Evolutionary conservation across 345 rosid species (phyloP), one percentile per base, ranked within the genome.

Genomic region (Gossypium raimondii): DNA sequence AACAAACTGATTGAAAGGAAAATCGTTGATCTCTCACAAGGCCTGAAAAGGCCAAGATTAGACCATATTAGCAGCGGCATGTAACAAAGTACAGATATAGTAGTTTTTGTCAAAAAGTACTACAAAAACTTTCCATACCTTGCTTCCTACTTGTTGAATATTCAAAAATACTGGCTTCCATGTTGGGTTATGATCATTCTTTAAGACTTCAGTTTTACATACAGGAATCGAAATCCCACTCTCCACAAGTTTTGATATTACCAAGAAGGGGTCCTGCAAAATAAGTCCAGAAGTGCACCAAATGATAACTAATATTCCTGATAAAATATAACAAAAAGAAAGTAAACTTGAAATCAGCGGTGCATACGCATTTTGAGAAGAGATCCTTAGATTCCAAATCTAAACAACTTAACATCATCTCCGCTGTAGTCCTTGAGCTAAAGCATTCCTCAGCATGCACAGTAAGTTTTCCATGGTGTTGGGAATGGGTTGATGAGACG

Each of bases 381-480:
- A 85, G 83, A 81, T 90, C 41, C 41, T 34, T 34, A 34, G 41
- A 34, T 34, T 34, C 41, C 41, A 34, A 34, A 34, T 34, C 41
- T 34, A 34, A 34, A 34, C 41, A 34, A 34, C 41, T 34, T 34
- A 34, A 34, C 7, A 34, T 5, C 41, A 34, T 34, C 41, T 34
- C 41, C 6, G 41, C 41, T 5, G 41, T 34, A 34, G 41, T 34
- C 41, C 41, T 94, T 29, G 93, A 94, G 84, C 80, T 86, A 80
- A 87, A 69, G 71, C 87, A 89, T 83, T 94, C 98, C 87, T 92
- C 98, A 51, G 94, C 94, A 34, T 85, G 97, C 68, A 92, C 87
- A 38, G 81, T 77, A 78, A 94, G 89, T 80, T 87, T 90, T 22
- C 97, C 97, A 77, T 63, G 5, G 60, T 80, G 74, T 44, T 67